These are phyloP conservation scores for Termitomyces sp. DNA, from an alignment of 768 basidiomycete genomes.

Conservation along the genomic window DNA sequence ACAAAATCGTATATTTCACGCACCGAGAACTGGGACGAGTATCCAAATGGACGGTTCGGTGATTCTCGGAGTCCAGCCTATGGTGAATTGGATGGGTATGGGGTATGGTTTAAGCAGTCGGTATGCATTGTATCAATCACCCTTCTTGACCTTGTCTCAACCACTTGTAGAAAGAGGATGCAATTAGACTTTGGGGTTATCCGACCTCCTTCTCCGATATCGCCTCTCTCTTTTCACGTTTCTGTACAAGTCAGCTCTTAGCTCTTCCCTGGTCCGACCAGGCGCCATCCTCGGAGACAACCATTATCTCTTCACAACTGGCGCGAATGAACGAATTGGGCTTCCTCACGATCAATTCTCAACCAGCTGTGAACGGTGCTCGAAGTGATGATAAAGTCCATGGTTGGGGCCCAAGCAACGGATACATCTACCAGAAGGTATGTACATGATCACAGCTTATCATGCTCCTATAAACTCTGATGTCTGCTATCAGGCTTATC, in stretches of 20 bases:
- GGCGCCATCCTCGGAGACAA: slow-evolving; percentile 79
- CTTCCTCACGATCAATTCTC: slow-evolving; percentile 96
- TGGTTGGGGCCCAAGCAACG: slow-evolving; percentile 93
- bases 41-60: slow-evolving; percentile 98
- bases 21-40: slow-evolving; percentile 99
- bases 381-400: slow-evolving; percentile 80
- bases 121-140: slow-evolving; percentile 32
- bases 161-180: slow-evolving; percentile 72
- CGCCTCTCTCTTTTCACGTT: slow-evolving; percentile 70
- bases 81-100: slow-evolving; percentile 96
- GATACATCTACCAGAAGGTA: slow-evolving; percentile 95
- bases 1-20: slow-evolving; percentile 93
- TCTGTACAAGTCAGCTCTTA: slow-evolving; percentile 69
- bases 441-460: background rate
- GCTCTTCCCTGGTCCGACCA: slow-evolving; percentile 97
- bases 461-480: slow-evolving; percentile 1
- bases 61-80: slow-evolving; percentile 97
- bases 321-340: slow-evolving; percentile 86
- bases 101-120: slow-evolving; percentile 87
- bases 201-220: slow-evolving; percentile 69
- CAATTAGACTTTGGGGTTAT: slow-evolving; percentile 82
- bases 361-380: slow-evolving; percentile 91
- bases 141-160: slow-evolving; percentile 6
- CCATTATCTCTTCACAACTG: slow-evolving; percentile 72
- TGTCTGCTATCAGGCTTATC: slow-evolving; percentile 65